Conservation (phyloP, 768 basidiomycete genomes). For the Amanita inopinata region DNA sequence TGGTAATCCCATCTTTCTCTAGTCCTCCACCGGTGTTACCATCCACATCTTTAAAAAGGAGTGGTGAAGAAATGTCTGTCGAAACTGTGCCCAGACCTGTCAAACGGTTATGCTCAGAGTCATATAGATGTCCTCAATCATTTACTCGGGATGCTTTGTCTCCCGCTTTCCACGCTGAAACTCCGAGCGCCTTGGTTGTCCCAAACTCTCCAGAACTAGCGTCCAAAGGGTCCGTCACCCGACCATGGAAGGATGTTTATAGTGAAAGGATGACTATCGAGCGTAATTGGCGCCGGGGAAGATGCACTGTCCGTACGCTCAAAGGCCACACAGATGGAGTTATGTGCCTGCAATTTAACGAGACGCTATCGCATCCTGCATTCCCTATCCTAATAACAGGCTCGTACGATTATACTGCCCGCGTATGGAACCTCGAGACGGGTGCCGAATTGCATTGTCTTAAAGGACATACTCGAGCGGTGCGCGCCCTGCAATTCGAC, state of each 20-base stretch:
- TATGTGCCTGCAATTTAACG: slow-evolving; percentile 94
- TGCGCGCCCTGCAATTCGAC: slow-evolving; percentile 92
- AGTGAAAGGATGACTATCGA: slow-evolving; percentile 95
- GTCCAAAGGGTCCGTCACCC: slow-evolving; percentile 38
- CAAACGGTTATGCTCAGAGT: slow-evolving; percentile 33
- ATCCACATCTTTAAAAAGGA: slow-evolving; percentile 19
- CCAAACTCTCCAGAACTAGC: slow-evolving; percentile 19
- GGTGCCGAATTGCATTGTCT: slow-evolving; percentile 77
- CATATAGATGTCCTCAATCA: slow-evolving; percentile 6
- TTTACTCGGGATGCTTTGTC: not conserved
- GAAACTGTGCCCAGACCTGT: slow-evolving; percentile 23
- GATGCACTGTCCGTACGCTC: slow-evolving; percentile 75
- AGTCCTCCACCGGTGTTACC: slow-evolving; percentile 10
- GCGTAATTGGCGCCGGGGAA: slow-evolving; percentile 93
- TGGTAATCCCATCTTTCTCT: slow-evolving; percentile 12
- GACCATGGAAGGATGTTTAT: slow-evolving; percentile 98
- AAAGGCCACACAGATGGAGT: slow-evolving; percentile 93
- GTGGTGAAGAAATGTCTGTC: slow-evolving; percentile 20
- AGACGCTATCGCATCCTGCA: slow-evolving; percentile 68
- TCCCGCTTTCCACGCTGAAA: slow-evolving; percentile 11
- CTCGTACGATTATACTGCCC: slow-evolving; percentile 89
- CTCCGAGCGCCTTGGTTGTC: slow-evolving; percentile 21
- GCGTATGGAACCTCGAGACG: slow-evolving; percentile 95
- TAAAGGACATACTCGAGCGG: slow-evolving; percentile 84
- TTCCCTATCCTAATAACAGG: slow-evolving; percentile 97